Evolutionary conservation across 805 yeast genomes (phyloP).

Genomic region (Lipomyces sp.): DNA sequence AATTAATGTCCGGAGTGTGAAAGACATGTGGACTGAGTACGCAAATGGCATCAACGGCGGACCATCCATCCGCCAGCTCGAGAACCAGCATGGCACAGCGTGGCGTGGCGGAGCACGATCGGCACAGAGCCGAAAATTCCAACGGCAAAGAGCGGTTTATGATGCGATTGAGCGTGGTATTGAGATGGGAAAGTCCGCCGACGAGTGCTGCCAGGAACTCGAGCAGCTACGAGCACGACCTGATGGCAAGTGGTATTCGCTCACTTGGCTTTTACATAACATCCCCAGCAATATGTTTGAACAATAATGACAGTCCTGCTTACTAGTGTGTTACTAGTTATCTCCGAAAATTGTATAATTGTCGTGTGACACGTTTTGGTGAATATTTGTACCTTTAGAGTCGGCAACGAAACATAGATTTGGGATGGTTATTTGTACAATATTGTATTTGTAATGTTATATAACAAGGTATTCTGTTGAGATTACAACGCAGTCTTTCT

Average conservation of each 20-base stretch:
- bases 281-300: constrained; percentile 30
- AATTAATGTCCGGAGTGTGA: constrained; percentile 28
- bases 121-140: constrained; percentile 34
- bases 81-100: constrained; percentile 32
- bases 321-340: not conserved
- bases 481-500: not conserved
- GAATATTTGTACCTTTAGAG: not conserved
- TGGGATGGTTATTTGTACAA: not conserved
- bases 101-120: constrained; percentile 37
- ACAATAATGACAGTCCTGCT: not conserved
- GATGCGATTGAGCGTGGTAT: constrained; percentile 33
- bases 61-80: constrained; percentile 28
- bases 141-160: constrained; percentile 30
- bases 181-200: constrained; percentile 26
- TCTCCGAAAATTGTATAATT: not conserved
- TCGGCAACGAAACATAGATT: not conserved
- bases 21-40: constrained; percentile 34
- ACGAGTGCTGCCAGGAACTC: constrained; percentile 33
- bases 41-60: constrained; percentile 34
- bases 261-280: constrained; percentile 33
- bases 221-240: constrained; percentile 26
- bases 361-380: not conserved
- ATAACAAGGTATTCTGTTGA: not conserved
- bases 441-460: constrained; percentile 2
- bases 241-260: constrained; percentile 29